Conservation (phyloP, 352 stramenopile genomes). For the Peronospora farinosa region DNA sequence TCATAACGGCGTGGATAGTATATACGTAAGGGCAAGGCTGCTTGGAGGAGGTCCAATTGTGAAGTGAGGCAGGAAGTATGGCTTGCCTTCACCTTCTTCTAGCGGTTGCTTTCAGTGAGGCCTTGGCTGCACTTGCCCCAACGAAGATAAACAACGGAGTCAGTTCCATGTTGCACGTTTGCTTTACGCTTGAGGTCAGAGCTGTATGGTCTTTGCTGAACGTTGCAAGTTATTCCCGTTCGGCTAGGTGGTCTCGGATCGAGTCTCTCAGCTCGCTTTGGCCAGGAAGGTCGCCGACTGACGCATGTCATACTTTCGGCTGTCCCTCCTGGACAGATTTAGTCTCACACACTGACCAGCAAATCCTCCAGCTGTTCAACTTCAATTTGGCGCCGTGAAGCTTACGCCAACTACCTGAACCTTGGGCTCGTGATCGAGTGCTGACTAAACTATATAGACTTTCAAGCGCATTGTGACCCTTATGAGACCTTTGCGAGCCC, state of each 20-base stretch:
- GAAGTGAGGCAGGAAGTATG: conserved; percentile 14
- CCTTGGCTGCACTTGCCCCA: conserved; percentile 5
- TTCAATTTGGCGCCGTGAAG: conserved; percentile 11
- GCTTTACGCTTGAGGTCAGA: conserved; percentile 15
- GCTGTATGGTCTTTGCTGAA: conserved; percentile 9
- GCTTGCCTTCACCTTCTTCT: not conserved
- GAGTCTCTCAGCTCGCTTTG: conserved; percentile 10
- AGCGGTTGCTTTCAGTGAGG: conserved; percentile 13
- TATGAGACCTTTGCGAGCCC: not conserved
- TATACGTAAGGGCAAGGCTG: conserved; percentile 1
- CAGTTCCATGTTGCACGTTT: conserved; percentile 24
- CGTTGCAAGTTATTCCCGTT: conserved; percentile 6
- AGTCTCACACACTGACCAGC: conserved; percentile 5
- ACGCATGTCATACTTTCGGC: conserved; percentile 21
- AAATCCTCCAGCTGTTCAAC: conserved; percentile 19
- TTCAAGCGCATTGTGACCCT: not conserved
- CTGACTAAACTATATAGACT: not conserved
- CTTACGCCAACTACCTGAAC: conserved; percentile 3
- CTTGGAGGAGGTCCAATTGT: conserved; percentile 23
- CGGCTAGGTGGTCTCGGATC: conserved; percentile 1
- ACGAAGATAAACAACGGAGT: conserved; percentile 3
- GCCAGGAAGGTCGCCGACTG: conserved; percentile 9
- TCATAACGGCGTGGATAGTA: conserved; percentile 7
- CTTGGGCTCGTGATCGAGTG: conserved; percentile 3
- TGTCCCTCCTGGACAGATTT: conserved; percentile 22